A percentile compares a stretch with the other conserved stretches of the same genome.
These are phyloP conservation scores for Ceratonia siliqua DNA, from an alignment of 306 rosid genomes.

Conservation along the genomic window DNA sequence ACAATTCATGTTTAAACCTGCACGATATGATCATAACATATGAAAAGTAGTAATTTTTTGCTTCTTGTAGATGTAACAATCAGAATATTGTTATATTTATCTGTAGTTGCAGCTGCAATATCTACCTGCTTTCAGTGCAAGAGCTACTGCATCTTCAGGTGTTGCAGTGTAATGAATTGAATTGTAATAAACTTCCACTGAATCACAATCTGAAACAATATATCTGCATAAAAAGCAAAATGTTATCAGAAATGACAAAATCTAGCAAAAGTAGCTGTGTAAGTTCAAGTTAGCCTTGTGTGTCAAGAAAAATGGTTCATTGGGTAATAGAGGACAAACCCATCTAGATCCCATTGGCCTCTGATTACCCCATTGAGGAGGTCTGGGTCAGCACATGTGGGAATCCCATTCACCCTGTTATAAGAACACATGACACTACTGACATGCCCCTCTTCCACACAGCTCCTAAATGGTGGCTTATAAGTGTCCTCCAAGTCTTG, in stretches of 20 bases:
- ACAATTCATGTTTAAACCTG: slow-evolving; percentile 86
- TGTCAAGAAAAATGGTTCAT: background rate
- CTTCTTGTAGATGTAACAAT: background rate
- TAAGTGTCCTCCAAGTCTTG: slow-evolving; percentile 84
- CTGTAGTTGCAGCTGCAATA: background rate
- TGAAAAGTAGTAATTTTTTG: background rate
- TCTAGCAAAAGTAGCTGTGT: background rate
- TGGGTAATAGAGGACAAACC: slow-evolving; percentile 41
- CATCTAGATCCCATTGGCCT: slow-evolving; percentile 79
- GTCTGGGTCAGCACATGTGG: slow-evolving; percentile 83
- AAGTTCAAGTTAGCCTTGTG: background rate
- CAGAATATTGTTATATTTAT: background rate
- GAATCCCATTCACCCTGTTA: slow-evolving; percentile 81
- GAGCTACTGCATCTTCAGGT: slow-evolving; percentile 88
- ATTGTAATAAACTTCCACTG: slow-evolving; percentile 61
- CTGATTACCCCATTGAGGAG: slow-evolving; percentile 72
- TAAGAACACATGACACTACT: slow-evolving; percentile 93
- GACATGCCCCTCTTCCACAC: slow-evolving; percentile 77
- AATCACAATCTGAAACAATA: slow-evolving; percentile 84
- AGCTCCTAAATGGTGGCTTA: slow-evolving; percentile 77
- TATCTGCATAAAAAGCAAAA: slow-evolving; percentile 46
- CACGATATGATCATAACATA: background rate
- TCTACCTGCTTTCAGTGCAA: slow-evolving; percentile 76
- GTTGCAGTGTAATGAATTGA: slow-evolving; percentile 59
- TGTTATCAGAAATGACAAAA: no score